These are phyloP conservation scores for Penicillium oxalicum DNA, from an alignment of 2,329 filamentous ascomycete species.

Conservation along the genomic window DNA sequence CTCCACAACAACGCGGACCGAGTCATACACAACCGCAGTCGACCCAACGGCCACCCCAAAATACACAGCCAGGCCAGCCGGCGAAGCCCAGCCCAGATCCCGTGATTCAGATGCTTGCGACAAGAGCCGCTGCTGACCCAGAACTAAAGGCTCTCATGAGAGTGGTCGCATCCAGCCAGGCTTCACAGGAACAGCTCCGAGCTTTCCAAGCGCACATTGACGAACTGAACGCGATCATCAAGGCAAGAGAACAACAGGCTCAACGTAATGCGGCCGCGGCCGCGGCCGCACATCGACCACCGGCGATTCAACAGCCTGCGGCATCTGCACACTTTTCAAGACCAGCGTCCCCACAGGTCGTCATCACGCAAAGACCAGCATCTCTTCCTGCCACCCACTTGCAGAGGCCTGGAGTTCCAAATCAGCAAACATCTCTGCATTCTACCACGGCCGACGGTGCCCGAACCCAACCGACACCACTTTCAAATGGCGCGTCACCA, in stretches of 20 bases:
- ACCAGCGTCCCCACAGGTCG: conserved; percentile 11
- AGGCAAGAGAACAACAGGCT: conserved; percentile 39
- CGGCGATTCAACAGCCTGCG: background rate
- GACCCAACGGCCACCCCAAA: conserved; percentile 25
- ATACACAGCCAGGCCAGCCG: conserved; percentile 28
- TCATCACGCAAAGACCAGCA: conserved; percentile 27
- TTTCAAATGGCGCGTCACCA: too few relatives aligned
- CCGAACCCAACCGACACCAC: too few relatives aligned
- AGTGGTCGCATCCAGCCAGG: conserved; percentile 46
- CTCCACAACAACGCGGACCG: conserved; percentile 18
- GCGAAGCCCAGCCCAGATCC: conserved; percentile 44
- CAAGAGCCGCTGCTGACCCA: conserved; percentile 44
- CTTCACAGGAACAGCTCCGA: conserved; percentile 44
- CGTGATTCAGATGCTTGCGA: conserved; percentile 50
- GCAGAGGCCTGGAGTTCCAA: conserved; percentile 14
- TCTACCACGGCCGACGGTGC: conserved; percentile 3
- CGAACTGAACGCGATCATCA: conserved; percentile 46
- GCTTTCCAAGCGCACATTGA: conserved; percentile 49
- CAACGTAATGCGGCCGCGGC: conserved; percentile 17
- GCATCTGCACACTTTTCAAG: conserved; percentile 7
- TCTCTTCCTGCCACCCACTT: conserved; percentile 12
- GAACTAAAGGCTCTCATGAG: conserved; percentile 48
- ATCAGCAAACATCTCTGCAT: conserved; percentile 8
- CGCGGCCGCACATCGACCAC: background rate
- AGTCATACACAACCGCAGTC: conserved; percentile 20